Percentiles rank a stretch among this genome's conserved stretches.
phyloP scores from a whole-genome alignment of 2,329 filamentous ascomycete species.

The Ceratocystis lukuohia region DNA sequence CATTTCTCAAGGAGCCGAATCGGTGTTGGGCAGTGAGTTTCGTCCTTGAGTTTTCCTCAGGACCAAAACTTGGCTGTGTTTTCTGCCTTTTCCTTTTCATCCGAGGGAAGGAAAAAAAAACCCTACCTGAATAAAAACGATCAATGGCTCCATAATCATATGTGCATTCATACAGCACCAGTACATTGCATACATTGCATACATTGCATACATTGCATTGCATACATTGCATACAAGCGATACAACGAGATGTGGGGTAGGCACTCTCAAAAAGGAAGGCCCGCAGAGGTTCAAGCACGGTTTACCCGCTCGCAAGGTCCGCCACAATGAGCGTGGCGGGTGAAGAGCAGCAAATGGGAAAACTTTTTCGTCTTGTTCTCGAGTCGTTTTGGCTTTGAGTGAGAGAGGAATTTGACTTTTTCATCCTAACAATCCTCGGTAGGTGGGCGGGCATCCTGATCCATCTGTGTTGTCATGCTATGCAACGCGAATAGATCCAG shows the following conservation, averaged over 20 bases:
- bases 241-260: neutral
- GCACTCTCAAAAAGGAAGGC: neutral
- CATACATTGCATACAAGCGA: neutral
- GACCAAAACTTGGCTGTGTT: too few species aligned
- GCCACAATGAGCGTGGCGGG: neutral
- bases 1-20: too few species aligned
- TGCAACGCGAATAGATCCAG: neutral
- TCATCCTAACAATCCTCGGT: neutral
- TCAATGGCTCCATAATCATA: neutral
- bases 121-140: too few species aligned
- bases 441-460: neutral
- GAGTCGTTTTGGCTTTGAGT: neutral
- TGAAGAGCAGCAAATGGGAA: neutral
- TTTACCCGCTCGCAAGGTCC: neutral
- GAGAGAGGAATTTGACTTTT: neutral
- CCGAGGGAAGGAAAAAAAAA: too few species aligned
- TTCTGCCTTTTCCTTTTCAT: too few species aligned
- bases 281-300: neutral
- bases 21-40: too few species aligned
- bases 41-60: too few species aligned
- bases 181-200: neutral
- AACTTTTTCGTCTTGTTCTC: neutral
- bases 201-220: neutral
- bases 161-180: neutral
- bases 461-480: neutral